A percentile compares a stretch with the other conserved stretches of the same genome.
These are phyloP conservation scores for Chlorokybus atmophyticus DNA, from an alignment of 139 green algal genomes.

Conservation along the genomic window DNA sequence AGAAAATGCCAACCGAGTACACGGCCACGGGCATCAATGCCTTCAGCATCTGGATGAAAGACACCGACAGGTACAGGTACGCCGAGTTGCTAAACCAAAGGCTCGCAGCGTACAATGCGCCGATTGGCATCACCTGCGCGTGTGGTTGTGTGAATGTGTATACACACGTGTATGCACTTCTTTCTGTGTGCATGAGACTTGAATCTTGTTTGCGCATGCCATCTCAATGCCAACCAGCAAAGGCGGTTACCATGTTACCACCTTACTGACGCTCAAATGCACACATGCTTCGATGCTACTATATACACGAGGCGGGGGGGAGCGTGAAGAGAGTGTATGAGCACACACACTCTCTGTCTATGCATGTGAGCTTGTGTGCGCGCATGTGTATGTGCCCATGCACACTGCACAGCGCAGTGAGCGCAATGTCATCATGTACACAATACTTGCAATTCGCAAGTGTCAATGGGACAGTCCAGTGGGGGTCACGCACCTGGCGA, in stretches of 20 bases:
- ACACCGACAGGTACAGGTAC: constrained; percentile 39
- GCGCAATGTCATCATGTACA: too few species aligned
- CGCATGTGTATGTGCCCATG: too few species aligned
- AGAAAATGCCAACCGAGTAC: constrained; percentile 28
- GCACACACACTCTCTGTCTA: too few species aligned
- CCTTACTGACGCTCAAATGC: not conserved
- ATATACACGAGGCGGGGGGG: too few species aligned
- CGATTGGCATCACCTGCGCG: constrained; percentile 37
- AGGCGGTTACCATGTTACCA: not conserved
- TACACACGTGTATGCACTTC: not conserved
- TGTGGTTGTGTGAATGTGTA: not conserved
- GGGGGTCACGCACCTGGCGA: too few species aligned
- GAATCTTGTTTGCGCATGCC: too few species aligned
- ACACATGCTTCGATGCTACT: constrained; percentile 5
- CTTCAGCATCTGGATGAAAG: constrained; percentile 42
- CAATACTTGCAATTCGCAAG: too few species aligned
- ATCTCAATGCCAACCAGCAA: not conserved
- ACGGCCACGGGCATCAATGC: constrained; percentile 38
- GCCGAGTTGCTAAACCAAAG: constrained; percentile 50
- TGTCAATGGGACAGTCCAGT: too few species aligned
- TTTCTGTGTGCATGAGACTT: not conserved
- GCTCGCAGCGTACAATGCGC: constrained; percentile 35
- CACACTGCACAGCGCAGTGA: too few species aligned
- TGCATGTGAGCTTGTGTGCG: too few species aligned
- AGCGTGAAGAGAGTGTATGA: too few species aligned